phyloP scores from a whole-genome alignment of 108 stramenopile species.

The Cyclotella atomus region DNA sequence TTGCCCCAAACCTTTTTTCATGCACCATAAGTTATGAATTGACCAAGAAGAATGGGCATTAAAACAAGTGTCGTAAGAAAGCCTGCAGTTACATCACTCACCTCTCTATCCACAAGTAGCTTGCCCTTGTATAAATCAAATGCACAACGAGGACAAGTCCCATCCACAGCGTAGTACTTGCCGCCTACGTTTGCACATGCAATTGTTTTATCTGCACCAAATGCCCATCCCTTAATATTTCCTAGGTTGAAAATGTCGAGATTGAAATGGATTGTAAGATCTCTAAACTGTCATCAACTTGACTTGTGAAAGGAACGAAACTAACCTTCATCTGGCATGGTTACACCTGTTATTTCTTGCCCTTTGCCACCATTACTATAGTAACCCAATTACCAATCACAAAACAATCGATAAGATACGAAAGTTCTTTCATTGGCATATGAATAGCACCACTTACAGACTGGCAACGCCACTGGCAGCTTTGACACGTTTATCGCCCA shows the following conservation, averaged over 20 bases:
- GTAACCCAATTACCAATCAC: no score
- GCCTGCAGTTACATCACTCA: background rate
- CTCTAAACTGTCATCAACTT: no score
- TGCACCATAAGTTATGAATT: background rate
- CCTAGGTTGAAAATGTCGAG: background rate
- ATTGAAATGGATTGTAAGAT: no score
- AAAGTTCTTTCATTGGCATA: no score
- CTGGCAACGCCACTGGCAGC: background rate
- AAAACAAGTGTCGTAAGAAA: no score
- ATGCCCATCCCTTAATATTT: slow-evolving; percentile 82
- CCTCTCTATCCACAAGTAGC: slow-evolving; percentile 63
- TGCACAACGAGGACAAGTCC: slow-evolving; percentile 77
- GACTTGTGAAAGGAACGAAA: slow-evolving; percentile 6
- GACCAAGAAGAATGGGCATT: background rate
- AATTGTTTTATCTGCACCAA: slow-evolving; percentile 70
- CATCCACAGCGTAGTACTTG: slow-evolving; percentile 64
- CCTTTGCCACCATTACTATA: slow-evolving; percentile 71
- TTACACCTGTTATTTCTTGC: slow-evolving; percentile 89
- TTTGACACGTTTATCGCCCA: slow-evolving; percentile 7
- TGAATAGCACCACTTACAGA: no score
- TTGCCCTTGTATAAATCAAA: slow-evolving; percentile 84
- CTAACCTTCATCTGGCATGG: slow-evolving; percentile 69
- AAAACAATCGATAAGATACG: background rate
- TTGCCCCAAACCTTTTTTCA: slow-evolving; percentile 29
- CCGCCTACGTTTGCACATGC: slow-evolving; percentile 79